These are phyloP conservation scores for Geosiphon pyriformis DNA, from an alignment of 192 early-diverging fungal genomes.

Conservation along the genomic window DNA sequence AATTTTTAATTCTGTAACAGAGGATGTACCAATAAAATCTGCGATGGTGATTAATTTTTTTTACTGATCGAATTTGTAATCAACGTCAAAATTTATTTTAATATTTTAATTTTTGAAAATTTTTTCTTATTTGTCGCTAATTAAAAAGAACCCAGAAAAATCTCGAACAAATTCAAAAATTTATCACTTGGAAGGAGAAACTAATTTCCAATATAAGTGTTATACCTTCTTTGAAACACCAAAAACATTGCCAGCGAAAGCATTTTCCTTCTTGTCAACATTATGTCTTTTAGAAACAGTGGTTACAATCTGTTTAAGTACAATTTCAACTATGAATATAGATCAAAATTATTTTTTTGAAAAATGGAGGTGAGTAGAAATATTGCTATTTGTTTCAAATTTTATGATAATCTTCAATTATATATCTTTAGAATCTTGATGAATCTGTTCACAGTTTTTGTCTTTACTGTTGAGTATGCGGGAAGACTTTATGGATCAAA, in stretches of 20 bases:
- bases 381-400: not conserved
- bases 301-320: not conserved
- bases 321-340: not conserved
- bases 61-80: too few relatives aligned
- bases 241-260: not conserved
- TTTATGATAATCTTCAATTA: too few relatives aligned
- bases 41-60: too few relatives aligned
- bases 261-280: not conserved
- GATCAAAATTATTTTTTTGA: not conserved
- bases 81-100: too few relatives aligned
- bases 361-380: not conserved
- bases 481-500: conserved; percentile 14
- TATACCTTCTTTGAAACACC: conserved; percentile 23
- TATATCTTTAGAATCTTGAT: not conserved
- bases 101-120: too few relatives aligned
- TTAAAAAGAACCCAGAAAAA: too few relatives aligned
- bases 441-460: not conserved
- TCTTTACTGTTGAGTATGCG: conserved; percentile 15
- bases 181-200: too few relatives aligned
- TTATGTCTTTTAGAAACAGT: not conserved
- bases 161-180: too few relatives aligned
- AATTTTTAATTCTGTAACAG: too few relatives aligned
- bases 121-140: too few relatives aligned
- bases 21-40: too few relatives aligned
- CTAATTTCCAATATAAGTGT: conserved; percentile 12